A percentile compares a stretch with the other conserved stretches of the same genome.
Conservation (phyloP, 257 asterid genomes). For the Solanum chaucha region DNA sequence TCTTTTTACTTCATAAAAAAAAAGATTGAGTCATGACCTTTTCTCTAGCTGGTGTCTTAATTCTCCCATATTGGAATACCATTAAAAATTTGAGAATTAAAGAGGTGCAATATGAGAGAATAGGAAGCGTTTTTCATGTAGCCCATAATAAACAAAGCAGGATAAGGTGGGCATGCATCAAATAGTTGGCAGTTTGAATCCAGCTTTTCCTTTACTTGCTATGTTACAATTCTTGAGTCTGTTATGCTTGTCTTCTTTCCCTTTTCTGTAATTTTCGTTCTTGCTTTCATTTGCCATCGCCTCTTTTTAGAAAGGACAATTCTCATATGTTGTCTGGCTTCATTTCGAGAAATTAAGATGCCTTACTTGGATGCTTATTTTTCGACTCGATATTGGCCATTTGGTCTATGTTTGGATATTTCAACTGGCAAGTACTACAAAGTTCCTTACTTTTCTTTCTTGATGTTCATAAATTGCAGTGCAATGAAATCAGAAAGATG, state of each 20-base stretch:
- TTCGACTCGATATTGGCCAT: not conserved
- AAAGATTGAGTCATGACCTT: not conserved
- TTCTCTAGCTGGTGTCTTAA: not conserved
- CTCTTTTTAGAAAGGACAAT: not conserved
- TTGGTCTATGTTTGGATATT: not conserved
- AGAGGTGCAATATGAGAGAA: not conserved
- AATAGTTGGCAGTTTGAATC: not conserved
- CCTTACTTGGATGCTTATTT: not conserved
- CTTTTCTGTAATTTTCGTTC: not conserved
- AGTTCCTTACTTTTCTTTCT: not conserved
- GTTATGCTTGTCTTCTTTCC: not conserved
- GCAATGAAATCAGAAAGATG: conserved; percentile 68
- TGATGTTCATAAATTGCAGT: conserved; percentile 17
- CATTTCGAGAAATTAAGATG: not conserved
- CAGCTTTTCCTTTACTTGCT: not conserved
- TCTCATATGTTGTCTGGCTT: not conserved
- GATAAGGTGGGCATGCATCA: not conserved
- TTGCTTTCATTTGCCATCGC: not conserved
- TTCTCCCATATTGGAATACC: not conserved
- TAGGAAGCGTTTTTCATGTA: not conserved
- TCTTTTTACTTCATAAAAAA: no score
- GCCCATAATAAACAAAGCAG: not conserved
- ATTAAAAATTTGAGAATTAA: not conserved
- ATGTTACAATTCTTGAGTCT: not conserved
- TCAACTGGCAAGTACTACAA: not conserved